Evolutionary conservation across 176 grass and related monocot genomes (phyloP).

Genomic region (Hsuehochloa calcarea): DNA sequence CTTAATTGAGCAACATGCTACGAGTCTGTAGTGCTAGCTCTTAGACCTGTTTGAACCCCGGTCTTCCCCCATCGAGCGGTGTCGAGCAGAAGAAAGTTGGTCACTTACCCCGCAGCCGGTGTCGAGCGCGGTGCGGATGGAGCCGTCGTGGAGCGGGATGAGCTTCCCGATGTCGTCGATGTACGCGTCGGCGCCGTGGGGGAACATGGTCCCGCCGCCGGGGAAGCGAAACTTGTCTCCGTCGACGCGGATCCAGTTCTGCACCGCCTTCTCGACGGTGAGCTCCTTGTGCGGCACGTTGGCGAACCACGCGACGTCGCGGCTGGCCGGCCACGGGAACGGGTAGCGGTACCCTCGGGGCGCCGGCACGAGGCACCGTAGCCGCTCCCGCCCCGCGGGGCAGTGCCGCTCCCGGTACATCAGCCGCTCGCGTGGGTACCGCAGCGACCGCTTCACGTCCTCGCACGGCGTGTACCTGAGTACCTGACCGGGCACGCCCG

Average conservation of each 20-base stretch:
- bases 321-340: slow-evolving; percentile 64
- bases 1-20: not conserved
- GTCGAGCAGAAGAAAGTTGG: not conserved
- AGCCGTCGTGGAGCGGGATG: slow-evolving; percentile 55
- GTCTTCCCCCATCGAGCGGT: too few species aligned
- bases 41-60: too few species aligned
- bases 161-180: slow-evolving; percentile 61
- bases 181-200: slow-evolving; percentile 62
- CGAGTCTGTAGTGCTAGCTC: not conserved
- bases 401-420: slow-evolving; percentile 94
- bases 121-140: slow-evolving; percentile 64
- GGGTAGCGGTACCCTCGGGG: slow-evolving; percentile 47
- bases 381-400: slow-evolving; percentile 47
- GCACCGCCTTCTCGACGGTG: slow-evolving; percentile 70
- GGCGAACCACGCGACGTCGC: slow-evolving; percentile 64
- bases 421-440: slow-evolving; percentile 75
- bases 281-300: slow-evolving; percentile 81
- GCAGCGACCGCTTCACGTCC: slow-evolving; percentile 74
- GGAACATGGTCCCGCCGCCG: slow-evolving; percentile 77
- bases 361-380: slow-evolving; percentile 66
- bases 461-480: slow-evolving; percentile 94
- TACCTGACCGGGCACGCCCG: slow-evolving; percentile 55
- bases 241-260: slow-evolving; percentile 83
- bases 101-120: slow-evolving; percentile 62
- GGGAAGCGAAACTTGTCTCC: slow-evolving; percentile 69